Base-by-base conservation (phyloP, 2,329 filamentous ascomycete species). In the Colletotrichum incanum region DNA sequence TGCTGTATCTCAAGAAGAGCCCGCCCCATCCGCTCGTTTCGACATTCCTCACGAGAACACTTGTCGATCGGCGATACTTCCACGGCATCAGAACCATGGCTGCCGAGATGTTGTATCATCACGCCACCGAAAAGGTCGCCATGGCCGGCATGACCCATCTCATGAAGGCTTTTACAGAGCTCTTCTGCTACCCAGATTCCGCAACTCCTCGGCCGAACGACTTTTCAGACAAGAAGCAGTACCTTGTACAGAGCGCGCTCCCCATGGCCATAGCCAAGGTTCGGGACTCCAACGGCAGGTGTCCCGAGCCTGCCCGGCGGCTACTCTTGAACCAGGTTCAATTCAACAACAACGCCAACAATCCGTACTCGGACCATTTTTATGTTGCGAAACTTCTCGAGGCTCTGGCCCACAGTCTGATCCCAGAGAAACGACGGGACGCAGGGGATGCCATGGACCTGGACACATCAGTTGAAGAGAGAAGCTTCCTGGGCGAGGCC, bases 301-400 rank as follows among this genome's bases (percentile, higher is more conserved):
- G 95, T 65, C 95, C 96, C 0, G 86, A 92, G 78, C 87, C 92
- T 64, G 94, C 94, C 6, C 93, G 95, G 69, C 89, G 90, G 49
- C 97, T 98, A 80, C 89, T 99, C 59, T 89, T 97, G 28, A 95
- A 98, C 76, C 93, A 97, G 79, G 86, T 99, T 43, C 92, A 93
- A 60, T 96, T 95, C 84, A 99, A 99, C 79, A 95, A 99, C 82
- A 99, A 99, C 79, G 92, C 93, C 2, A 93, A 93, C 72, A 99
- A 99, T 77, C 83, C 92, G 61, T 97, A 91, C 78, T 98, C 95
- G 6, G 97, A 99, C 78, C 93, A 95, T 74, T 92, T 94, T 77
- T 99, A 98, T 79, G 90, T 99, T 65, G 91, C 94, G 9, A 93
- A 89, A 28, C 86, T 99, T 31, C 93, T 99, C 11, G 85, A 87